phyloP scores from a whole-genome alignment of 352 stramenopile species.

The Phytophthora tentaculata region DNA sequence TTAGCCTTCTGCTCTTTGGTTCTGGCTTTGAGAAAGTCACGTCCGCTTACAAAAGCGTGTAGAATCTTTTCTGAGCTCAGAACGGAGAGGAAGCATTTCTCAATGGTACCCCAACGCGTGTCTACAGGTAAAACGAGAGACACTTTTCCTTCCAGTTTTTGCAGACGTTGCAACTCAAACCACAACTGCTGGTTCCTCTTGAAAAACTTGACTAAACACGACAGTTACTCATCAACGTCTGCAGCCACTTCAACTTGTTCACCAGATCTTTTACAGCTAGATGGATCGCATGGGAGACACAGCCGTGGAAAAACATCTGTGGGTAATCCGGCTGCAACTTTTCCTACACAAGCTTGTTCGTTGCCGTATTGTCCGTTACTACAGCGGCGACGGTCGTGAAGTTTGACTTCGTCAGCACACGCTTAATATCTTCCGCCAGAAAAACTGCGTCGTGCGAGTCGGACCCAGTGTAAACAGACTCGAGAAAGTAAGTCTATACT shows the following conservation, averaged over 20 bases:
- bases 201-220: background rate
- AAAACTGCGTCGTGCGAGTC: too few species aligned
- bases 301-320: background rate
- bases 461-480: too few species aligned
- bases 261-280: background rate
- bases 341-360: too few species aligned
- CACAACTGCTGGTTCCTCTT: conserved; percentile 19
- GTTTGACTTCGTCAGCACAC: too few species aligned
- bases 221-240: background rate
- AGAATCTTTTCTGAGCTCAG: conserved; percentile 1
- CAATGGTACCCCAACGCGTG: conserved; percentile 8
- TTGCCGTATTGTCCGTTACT: too few species aligned
- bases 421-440: too few species aligned
- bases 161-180: background rate
- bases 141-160: background rate
- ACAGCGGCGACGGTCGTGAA: too few species aligned
- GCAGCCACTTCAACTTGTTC: background rate
- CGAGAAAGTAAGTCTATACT: too few species aligned
- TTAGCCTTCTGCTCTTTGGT: conserved; percentile 14
- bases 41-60: background rate
- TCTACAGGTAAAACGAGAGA: conserved; percentile 4
- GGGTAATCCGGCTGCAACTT: too few species aligned
- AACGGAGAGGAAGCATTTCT: conserved; percentile 1
- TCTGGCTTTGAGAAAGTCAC: background rate
- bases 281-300: background rate